Evolutionary conservation across 2,329 filamentous ascomycete species (phyloP).

Genomic region (Coleophoma cylindrospora): DNA sequence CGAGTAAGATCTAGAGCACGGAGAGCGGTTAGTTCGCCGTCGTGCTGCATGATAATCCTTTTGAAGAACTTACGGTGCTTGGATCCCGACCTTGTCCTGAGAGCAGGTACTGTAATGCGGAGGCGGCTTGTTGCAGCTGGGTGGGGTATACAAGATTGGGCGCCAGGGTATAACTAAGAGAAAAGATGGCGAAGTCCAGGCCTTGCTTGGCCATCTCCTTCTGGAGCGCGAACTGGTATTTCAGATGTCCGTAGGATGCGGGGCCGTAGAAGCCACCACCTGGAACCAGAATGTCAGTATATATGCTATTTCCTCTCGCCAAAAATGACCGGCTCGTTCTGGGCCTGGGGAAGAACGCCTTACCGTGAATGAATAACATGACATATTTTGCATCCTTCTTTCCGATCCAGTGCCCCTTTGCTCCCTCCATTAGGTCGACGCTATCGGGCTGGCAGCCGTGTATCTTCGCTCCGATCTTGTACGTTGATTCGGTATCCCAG

Average conservation of each 20-base stretch:
- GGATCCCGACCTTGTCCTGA: neutral
- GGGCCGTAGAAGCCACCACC: neutral
- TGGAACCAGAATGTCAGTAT: neutral
- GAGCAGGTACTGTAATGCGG: neutral
- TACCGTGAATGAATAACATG: constrained; percentile 1
- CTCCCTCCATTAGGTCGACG: constrained; percentile 4
- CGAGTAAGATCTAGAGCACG: neutral
- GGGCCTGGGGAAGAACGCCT: neutral
- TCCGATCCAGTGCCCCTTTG: constrained; percentile 12
- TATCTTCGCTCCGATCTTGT: neutral
- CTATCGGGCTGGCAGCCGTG: neutral
- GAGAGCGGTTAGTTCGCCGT: neutral
- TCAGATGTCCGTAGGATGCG: neutral
- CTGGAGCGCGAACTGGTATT: neutral
- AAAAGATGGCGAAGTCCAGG: neutral
- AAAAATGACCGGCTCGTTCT: too few species aligned
- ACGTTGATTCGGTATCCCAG: neutral
- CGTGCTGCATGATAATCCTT: neutral
- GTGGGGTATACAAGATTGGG: neutral
- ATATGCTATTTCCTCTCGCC: neutral
- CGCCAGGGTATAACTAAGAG: neutral
- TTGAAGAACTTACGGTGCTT: neutral
- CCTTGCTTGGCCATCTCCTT: neutral
- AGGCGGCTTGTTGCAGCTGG: neutral
- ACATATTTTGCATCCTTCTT: neutral